Evolutionary conservation across 108 stramenopile species (phyloP), one percentile per base, ranked within the genome.

Genomic region (Stephanodiscus minutulus): DNA sequence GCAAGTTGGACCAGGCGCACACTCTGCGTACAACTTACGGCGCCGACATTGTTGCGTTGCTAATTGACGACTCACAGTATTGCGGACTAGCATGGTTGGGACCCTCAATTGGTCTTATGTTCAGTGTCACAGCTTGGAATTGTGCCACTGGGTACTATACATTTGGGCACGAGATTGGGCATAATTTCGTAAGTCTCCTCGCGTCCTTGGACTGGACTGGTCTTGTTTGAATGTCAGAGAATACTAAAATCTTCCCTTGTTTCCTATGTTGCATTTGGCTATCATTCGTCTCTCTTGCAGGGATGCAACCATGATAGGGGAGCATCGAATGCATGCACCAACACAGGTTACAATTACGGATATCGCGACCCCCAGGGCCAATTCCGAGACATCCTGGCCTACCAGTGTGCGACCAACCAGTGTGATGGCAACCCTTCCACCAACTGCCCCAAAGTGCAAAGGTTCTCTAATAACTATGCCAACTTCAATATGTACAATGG

Each of bases 221-320:
- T 15, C 18, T 31, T 28, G 36, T 27, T 36, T 60, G 18, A 2
- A 33, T 33, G 3, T 33, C 5, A 4, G 31, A 33, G 31, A 33
- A 33, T 33, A 33, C 31, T 33, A 33, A 33, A 33, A 33, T 33
- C 31, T 33, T 5, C 5, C 31, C 31, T 33, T 33, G 31, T 33
- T 33, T 2, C 31, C 10, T 12, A 44, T 2, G 47, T n/a, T 48
- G 18, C 47, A 5, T 6, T 48, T 15, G 12, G 12, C 7, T 15
- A 18, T 18, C 47, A 48, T n/a, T 6, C 18, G 47, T 6, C 15
- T 48, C 18, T 18, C 7, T 6, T 24, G 54, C 55, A 64, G 67
- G 69, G 69, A 57, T 70, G 69, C 50, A 60, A 61, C 25, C 69
- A 70, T 37, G 69, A 70, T 21, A 59, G 22, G 35, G 59, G 69